Evolutionary conservation across 1,284 basidiomycete genomes (phyloP).

Genomic region (Anthracocystis panici-leucophaei): DNA sequence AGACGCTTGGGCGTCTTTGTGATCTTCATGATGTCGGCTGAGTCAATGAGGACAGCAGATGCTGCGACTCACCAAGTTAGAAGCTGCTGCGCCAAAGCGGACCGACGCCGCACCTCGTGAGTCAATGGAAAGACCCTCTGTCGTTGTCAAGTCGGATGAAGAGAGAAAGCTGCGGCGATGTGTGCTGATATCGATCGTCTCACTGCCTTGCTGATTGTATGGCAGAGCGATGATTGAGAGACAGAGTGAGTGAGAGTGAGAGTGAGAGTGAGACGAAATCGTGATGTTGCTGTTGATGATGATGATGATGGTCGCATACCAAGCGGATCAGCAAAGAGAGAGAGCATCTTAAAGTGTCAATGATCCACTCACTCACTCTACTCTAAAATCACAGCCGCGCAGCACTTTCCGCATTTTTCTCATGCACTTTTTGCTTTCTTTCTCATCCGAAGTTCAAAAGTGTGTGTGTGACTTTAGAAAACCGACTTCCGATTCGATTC

Average conservation of each 20-base stretch:
- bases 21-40: constrained; percentile 61
- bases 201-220: not conserved
- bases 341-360: not conserved
- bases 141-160: not conserved
- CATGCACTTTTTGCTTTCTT: not conserved
- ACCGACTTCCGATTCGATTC: constrained; percentile 48
- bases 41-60: constrained; percentile 1
- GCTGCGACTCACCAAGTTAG: not conserved
- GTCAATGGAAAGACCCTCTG: not conserved
- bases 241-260: not conserved
- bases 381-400: not conserved
- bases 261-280: not conserved
- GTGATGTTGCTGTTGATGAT: not conserved
- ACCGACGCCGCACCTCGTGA: constrained; percentile 22
- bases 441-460: not conserved
- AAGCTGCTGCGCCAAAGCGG: constrained; percentile 16
- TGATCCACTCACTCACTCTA: not conserved
- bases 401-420: constrained; percentile 10
- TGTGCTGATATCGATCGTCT: not conserved
- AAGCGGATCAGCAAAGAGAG: not conserved
- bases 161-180: not conserved
- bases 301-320: not conserved
- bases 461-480: constrained; percentile 17
- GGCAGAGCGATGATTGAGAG: not conserved
- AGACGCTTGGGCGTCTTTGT: constrained; percentile 67